Percentiles rank a stretch among this genome's conserved stretches.
Conservation (phyloP, 495 filamentous ascomycete species). For the Thermothielavioides terrestris region DNA sequence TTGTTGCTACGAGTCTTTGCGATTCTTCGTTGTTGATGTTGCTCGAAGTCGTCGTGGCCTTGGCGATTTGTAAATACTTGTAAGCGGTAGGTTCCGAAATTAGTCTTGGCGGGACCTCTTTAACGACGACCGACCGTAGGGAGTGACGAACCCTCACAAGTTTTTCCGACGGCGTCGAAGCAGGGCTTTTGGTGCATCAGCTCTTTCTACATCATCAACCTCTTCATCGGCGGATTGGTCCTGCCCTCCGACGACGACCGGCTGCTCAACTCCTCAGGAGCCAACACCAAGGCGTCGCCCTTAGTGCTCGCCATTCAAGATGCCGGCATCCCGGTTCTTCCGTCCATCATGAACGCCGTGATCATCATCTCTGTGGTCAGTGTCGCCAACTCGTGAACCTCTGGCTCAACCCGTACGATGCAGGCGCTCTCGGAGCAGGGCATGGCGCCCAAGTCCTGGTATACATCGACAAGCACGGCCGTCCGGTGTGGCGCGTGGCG, state of each 20-base stretch:
- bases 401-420: conserved; percentile 54
- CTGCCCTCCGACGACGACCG: conserved; percentile 33
- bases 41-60: too few relatives aligned
- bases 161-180: conserved; percentile 68
- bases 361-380: conserved; percentile 52
- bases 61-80: too few relatives aligned
- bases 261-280: conserved; percentile 35
- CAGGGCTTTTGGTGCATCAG: conserved; percentile 81
- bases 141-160: conserved; percentile 63
- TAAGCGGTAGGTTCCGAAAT: too few relatives aligned
- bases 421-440: conserved; percentile 49
- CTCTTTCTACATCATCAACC: conserved; percentile 67
- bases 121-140: too few relatives aligned
- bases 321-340: conserved; percentile 57
- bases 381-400: conserved; percentile 57
- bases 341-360: conserved; percentile 62
- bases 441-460: conserved; percentile 50
- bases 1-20: too few relatives aligned
- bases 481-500: conserved; percentile 46
- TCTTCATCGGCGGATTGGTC: conserved; percentile 54
- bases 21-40: too few relatives aligned
- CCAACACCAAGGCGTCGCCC: conserved; percentile 44
- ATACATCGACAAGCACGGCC: conserved; percentile 50
- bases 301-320: conserved; percentile 60
- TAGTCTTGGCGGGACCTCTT: too few relatives aligned